These are phyloP conservation scores for Cryptosporidium tyzzeri DNA, from an alignment of 169 alveolate species.

Conservation along the genomic window DNA sequence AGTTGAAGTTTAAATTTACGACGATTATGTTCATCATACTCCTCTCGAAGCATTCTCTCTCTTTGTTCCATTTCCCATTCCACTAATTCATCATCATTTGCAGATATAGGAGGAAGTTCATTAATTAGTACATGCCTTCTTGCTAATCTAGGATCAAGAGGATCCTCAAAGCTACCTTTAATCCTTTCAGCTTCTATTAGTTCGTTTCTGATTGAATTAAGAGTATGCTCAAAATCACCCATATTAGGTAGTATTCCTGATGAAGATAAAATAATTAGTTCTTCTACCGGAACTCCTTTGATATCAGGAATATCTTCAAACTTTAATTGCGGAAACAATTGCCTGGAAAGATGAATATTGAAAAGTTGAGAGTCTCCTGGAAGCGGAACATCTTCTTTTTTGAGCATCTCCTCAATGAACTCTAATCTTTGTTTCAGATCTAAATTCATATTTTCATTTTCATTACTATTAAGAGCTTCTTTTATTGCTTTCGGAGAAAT, in stretches of 20 bases:
- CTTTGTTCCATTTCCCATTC: slow-evolving; percentile 69
- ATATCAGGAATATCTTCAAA: slow-evolving; percentile 70
- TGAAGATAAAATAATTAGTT: slow-evolving; percentile 24
- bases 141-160: slow-evolving; percentile 26
- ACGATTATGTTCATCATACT: slow-evolving; percentile 49
- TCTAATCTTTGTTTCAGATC: slow-evolving; percentile 18
- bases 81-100: slow-evolving; percentile 54
- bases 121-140: slow-evolving; percentile 23
- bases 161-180: slow-evolving; percentile 27
- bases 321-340: slow-evolving; percentile 49
- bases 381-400: background rate
- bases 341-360: slow-evolving; percentile 28
- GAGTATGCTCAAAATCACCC: slow-evolving; percentile 47
- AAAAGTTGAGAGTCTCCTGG: slow-evolving; percentile 1
- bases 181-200: slow-evolving; percentile 40
- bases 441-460: background rate
- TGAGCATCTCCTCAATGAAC: slow-evolving; percentile 11
- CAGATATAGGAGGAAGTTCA: slow-evolving; percentile 58
- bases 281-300: slow-evolving; percentile 53
- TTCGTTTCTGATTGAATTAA: slow-evolving; percentile 28
- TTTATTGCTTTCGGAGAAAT: slow-evolving; percentile 9
- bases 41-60: slow-evolving; percentile 37
- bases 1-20: slow-evolving; percentile 22
- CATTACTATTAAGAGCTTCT: background rate
- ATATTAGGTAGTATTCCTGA: slow-evolving; percentile 58